phyloP scores from a whole-genome alignment of 371 early-diverging fungal species.

The Mycotypha africana region DNA sequence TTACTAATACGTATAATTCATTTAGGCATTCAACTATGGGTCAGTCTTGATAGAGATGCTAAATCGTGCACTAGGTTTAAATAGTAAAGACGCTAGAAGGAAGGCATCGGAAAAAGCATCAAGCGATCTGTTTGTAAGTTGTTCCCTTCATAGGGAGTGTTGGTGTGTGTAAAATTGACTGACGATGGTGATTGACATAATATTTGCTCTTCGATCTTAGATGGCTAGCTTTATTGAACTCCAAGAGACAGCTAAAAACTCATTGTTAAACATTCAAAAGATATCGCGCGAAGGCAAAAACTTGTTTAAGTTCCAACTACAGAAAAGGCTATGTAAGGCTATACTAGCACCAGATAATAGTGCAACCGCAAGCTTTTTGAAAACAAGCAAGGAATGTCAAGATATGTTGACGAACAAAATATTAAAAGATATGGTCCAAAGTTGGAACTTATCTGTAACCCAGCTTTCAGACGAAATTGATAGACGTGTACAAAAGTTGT shows the following conservation, averaged over 20 bases:
- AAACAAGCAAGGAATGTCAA: no score
- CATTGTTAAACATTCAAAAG: constrained; percentile 22
- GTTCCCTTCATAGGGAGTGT: no score
- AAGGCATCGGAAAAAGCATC: constrained; percentile 29
- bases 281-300: constrained; percentile 19
- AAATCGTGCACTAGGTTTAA: constrained; percentile 28
- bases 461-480: constrained; percentile 30
- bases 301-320: constrained; percentile 26
- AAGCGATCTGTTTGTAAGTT: constrained; percentile 27
- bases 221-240: constrained; percentile 12
- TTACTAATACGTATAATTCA: no score
- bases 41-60: constrained; percentile 33
- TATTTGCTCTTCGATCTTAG: no score
- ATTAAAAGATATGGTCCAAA: no score
- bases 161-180: no score
- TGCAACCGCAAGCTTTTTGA: no score
- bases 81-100: constrained; percentile 34
- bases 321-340: constrained; percentile 26
- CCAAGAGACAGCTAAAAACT: constrained; percentile 17
- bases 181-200: no score
- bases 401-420: no score
- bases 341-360: constrained; percentile 15
- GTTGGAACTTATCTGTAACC: constrained; percentile 32
- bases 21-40: constrained; percentile 35
- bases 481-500: constrained; percentile 31